phyloP scores from a whole-genome alignment of 306 rosid genomes.

The Acmispon strigosus region DNA sequence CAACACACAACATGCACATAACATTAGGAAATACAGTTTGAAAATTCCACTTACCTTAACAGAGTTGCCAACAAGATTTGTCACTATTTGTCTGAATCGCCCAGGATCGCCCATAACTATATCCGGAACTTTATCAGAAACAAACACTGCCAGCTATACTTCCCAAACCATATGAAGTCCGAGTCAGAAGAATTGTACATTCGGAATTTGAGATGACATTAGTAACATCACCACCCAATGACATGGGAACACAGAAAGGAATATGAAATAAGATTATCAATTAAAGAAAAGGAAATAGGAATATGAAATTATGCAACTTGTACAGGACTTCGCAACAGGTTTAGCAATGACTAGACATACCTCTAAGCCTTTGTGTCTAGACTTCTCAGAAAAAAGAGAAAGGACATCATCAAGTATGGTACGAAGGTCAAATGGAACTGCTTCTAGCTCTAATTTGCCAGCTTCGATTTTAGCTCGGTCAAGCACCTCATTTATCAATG shows the following conservation, averaged over 20 bases:
- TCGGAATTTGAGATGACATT: neutral
- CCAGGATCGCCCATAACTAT: slow-evolving; percentile 91
- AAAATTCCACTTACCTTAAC: slow-evolving; percentile 62
- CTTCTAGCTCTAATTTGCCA: slow-evolving; percentile 92
- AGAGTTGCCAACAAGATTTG: slow-evolving; percentile 97
- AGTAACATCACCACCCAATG: slow-evolving; percentile 14
- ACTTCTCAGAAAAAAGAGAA: slow-evolving; percentile 90
- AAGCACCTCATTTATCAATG: slow-evolving; percentile 94
- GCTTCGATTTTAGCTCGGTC: slow-evolving; percentile 98
- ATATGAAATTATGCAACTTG: neutral
- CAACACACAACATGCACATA: too few species aligned
- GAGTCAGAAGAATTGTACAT: slow-evolving; percentile 18
- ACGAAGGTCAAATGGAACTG: slow-evolving; percentile 86
- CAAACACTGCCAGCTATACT: slow-evolving; percentile 87
- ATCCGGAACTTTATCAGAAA: slow-evolving; percentile 90
- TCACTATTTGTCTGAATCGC: slow-evolving; percentile 91
- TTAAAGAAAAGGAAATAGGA: neutral
- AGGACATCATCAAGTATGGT: slow-evolving; percentile 94
- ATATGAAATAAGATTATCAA: slow-evolving; percentile 19
- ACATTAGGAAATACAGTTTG: neutral
- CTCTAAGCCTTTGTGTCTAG: slow-evolving; percentile 90
- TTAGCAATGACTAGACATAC: slow-evolving; percentile 36
- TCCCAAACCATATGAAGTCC: slow-evolving; percentile 30
- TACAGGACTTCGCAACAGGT: neutral
- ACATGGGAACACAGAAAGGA: neutral